A percentile compares a stretch with the other conserved stretches of the same genome.
Evolutionary conservation across 352 stramenopile species (phyloP).

Genomic region (Pythium pyrilobum): DNA sequence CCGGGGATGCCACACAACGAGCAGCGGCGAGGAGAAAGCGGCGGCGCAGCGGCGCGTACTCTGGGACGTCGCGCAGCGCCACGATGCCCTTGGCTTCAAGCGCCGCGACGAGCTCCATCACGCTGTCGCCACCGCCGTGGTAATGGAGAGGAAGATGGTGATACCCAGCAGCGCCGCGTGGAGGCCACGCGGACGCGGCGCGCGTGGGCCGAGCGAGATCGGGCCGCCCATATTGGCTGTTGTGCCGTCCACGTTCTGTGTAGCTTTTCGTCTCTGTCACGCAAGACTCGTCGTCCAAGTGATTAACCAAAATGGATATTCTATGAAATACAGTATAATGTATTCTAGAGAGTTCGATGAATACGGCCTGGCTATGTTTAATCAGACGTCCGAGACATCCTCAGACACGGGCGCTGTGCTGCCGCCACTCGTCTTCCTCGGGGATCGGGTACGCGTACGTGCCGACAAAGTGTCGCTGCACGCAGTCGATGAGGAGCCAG

Average conservation of each 20-base stretch:
- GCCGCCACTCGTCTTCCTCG: slow-evolving; percentile 1
- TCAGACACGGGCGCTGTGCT: no score
- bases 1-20: slow-evolving; percentile 4
- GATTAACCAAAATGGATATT: no score
- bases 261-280: no score
- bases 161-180: neutral
- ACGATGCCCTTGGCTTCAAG: slow-evolving; percentile 17
- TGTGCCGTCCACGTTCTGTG: no score
- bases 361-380: neutral
- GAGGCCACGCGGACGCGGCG: no score
- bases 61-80: slow-evolving; percentile 14
- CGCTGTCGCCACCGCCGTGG: neutral
- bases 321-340: no score
- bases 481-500: neutral
- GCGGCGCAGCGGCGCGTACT: slow-evolving; percentile 12
- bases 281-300: no score
- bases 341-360: neutral
- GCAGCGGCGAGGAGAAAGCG: slow-evolving; percentile 10
- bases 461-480: neutral
- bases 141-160: no score
- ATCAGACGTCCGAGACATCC: neutral
- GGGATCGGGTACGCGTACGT: neutral
- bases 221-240: no score
- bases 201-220: no score
- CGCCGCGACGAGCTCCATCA: slow-evolving; percentile 6